Evolutionary conservation across 345 rosid species (phyloP), one percentile per base, ranked within the genome.

Genomic region (Syzygium aqueum): DNA sequence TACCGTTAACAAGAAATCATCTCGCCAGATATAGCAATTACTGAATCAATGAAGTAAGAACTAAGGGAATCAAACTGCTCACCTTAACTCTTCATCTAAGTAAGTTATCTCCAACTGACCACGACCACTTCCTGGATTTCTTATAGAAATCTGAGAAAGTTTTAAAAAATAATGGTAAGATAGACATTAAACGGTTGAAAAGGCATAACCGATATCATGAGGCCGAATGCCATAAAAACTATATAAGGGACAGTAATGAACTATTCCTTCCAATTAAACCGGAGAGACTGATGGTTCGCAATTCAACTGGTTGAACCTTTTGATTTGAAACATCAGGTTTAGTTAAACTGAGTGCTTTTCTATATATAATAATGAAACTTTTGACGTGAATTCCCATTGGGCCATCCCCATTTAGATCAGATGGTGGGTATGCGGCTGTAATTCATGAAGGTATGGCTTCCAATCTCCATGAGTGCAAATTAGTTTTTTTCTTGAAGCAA

Each of bases 91-190:
- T 51, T 92, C 92, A 65, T 92, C 94, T 85, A 92, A 87, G 88
- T 92, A 92, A 9, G 94, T 92, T 43, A 89, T 91, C 89, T 91
- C 94, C 88, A 92, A 53, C 85, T 92, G 92, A 27, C 94, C 94
- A 50, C 90, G 90, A 51, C 92, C 93, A 40, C 90, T 91, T 63
- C 84, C 93, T 30, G 94, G 93, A 87, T 92, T 91, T 87, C 89
- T 90, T 33, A 92, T 49, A 3, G 93, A 93, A 65, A 91, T 89
- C 94, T 92, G 86, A 84, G 85, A 50, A 43, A 53, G 63, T 5
- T 15, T 19, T 3, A 52, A n/a, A 28, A 28, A 23, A 52, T 25
- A 51, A 30, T 10, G 9, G 49, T 51, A 54, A 51, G 59, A 84
- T 51, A 19, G 27, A 27, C 54, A 43, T 15, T 53, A 33, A 37